phyloP scores from a whole-genome alignment of 2,329 filamentous ascomycete species.

The Alternaria ventricosa region DNA sequence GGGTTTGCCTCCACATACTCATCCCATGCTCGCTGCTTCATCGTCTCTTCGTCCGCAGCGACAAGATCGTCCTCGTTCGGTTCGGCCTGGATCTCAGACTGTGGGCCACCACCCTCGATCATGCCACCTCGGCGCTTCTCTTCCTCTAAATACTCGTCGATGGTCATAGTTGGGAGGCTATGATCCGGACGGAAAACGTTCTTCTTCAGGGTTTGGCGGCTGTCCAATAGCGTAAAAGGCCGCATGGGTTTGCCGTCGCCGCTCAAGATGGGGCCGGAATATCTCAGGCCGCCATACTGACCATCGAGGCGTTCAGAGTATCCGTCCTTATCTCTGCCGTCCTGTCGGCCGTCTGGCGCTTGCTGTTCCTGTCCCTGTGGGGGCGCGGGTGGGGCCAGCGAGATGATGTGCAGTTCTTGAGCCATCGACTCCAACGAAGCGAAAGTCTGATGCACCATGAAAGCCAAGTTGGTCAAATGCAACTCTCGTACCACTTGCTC shows the following conservation, averaged over 20 bases:
- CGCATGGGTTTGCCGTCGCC: slow-evolving; percentile 82
- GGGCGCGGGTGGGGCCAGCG: slow-evolving; percentile 68
- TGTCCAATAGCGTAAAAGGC: slow-evolving; percentile 86
- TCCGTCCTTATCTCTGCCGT: slow-evolving; percentile 56
- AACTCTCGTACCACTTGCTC: slow-evolving; percentile 83
- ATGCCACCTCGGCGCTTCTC: slow-evolving; percentile 84
- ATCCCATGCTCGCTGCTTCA: slow-evolving; percentile 95
- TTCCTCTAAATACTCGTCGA: slow-evolving; percentile 96
- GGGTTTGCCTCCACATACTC: slow-evolving; percentile 92
- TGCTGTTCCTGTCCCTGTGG: slow-evolving; percentile 48
- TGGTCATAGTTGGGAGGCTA: slow-evolving; percentile 94
- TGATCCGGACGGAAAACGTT: slow-evolving; percentile 91
- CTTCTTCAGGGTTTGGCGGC: slow-evolving; percentile 74
- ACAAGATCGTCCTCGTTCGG: slow-evolving; percentile 89
- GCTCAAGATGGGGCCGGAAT: slow-evolving; percentile 76
- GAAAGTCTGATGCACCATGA: slow-evolving; percentile 80
- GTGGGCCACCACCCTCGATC: slow-evolving; percentile 86
- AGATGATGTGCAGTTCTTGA: slow-evolving; percentile 82
- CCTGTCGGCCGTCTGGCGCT: slow-evolving; percentile 54
- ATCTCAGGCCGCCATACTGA: slow-evolving; percentile 49
- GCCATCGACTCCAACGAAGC: slow-evolving; percentile 86
- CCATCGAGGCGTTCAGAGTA: slow-evolving; percentile 79
- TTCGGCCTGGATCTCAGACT: slow-evolving; percentile 70
- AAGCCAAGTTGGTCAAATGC: slow-evolving; percentile 75
- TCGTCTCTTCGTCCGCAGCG: slow-evolving; percentile 85